Evolutionary conservation across 2,329 filamentous ascomycete genomes (phyloP).

Genomic region (Purpureocillium takamizusanense): DNA sequence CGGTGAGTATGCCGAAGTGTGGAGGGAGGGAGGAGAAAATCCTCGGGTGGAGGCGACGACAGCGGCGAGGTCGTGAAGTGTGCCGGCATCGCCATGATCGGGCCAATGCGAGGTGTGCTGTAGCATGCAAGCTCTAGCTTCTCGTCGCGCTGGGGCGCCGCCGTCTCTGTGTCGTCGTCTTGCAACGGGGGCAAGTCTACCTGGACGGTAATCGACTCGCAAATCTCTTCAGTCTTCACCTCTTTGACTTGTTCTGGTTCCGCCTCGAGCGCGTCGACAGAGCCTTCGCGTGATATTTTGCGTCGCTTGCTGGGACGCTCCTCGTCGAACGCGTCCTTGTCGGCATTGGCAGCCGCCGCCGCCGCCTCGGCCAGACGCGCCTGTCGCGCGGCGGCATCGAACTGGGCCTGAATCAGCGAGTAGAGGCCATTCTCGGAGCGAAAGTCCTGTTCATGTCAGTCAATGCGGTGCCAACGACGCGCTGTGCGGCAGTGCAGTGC

Average conservation of each 20-base stretch:
- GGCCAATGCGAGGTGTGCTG: conserved; percentile 7
- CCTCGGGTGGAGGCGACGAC: conserved; percentile 26
- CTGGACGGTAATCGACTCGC: conserved; percentile 6
- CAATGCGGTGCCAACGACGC: too few relatives aligned
- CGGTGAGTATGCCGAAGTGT: conserved; percentile 12
- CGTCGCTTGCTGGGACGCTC: conserved; percentile 22
- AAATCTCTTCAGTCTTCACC: conserved; percentile 4
- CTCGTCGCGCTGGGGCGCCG: background rate
- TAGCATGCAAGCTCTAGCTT: conserved; percentile 2
- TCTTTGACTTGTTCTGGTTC: conserved; percentile 9
- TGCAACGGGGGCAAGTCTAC: conserved; percentile 2
- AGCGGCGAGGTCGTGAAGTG: conserved; percentile 23
- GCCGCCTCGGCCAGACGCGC: conserved; percentile 17
- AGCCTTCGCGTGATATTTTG: conserved; percentile 17
- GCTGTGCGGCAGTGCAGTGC: too few relatives aligned
- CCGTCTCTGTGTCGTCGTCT: background rate
- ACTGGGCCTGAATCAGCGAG: conserved; percentile 60
- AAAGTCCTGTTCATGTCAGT: conserved; percentile 46
- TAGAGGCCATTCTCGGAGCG: conserved; percentile 66
- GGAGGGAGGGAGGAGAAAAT: conserved; percentile 16
- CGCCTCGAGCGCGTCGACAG: conserved; percentile 6
- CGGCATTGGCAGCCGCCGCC: conserved; percentile 12
- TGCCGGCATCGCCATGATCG: conserved; percentile 3
- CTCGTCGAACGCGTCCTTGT: conserved; percentile 9
- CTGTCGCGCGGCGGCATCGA: conserved; percentile 41